Evolutionary conservation across 768 basidiomycete genomes (phyloP).

Genomic region (Crepidotus variabilis): DNA sequence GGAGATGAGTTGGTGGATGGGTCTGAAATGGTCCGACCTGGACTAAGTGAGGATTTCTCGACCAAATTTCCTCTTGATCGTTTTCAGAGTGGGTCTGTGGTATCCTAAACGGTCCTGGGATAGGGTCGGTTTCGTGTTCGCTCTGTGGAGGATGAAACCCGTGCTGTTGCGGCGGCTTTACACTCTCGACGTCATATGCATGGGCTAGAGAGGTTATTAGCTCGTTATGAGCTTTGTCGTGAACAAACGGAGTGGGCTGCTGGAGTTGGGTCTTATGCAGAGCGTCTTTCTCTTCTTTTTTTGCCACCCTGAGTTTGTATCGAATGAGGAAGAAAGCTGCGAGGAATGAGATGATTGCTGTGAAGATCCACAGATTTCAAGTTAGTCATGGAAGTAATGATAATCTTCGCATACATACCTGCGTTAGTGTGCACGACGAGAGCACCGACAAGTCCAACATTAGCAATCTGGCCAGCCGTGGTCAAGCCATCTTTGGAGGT

Average conservation of each 20-base stretch:
- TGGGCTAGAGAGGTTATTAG: neutral
- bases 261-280: neutral
- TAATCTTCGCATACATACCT: conserved; percentile 25
- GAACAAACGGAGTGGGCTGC: neutral
- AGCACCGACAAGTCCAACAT: conserved; percentile 47
- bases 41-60: conserved; percentile 46
- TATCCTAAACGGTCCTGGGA: conserved; percentile 10
- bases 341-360: conserved; percentile 41
- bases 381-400: neutral
- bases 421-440: conserved; percentile 52
- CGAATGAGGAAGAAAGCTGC: conserved; percentile 53
- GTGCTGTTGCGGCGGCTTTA: neutral
- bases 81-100: neutral
- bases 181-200: neutral
- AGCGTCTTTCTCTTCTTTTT: conserved; percentile 39
- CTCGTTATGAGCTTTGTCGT: neutral
- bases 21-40: conserved; percentile 44
- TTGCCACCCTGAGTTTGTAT: conserved; percentile 53
- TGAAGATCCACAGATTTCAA: neutral
- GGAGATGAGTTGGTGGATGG: conserved; percentile 39
- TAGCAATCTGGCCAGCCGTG: conserved; percentile 30
- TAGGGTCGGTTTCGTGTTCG: conserved; percentile 15
- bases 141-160: neutral
- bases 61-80: conserved; percentile 27
- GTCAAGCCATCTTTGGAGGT: conserved; percentile 6